A percentile compares a stretch with the other conserved stretches of the same genome.
Conservation (phyloP, 2,329 filamentous ascomycete genomes). For the Ramichloridium luteum region DNA sequence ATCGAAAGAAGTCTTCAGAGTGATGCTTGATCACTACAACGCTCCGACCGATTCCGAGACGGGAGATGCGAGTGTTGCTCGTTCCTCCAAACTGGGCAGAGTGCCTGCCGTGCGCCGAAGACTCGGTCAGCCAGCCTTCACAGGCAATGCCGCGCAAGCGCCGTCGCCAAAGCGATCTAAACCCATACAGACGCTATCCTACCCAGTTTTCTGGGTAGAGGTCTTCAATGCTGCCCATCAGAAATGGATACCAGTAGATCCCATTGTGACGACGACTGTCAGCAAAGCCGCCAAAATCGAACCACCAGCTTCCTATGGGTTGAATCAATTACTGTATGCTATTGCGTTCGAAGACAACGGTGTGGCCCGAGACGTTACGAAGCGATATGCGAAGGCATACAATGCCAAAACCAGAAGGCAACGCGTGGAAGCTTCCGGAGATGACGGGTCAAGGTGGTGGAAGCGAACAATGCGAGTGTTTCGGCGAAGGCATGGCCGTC, state of each 20-base stretch:
- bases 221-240: constrained; percentile 74
- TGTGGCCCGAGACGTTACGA: constrained; percentile 70
- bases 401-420: constrained; percentile 77
- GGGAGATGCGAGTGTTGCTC: constrained; percentile 15
- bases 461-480: constrained; percentile 36
- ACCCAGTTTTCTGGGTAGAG: constrained; percentile 91
- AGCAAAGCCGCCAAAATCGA: constrained; percentile 68
- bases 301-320: constrained; percentile 63
- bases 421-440: constrained; percentile 56
- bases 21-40: constrained; percentile 15
- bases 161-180: constrained; percentile 23
- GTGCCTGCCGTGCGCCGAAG: constrained; percentile 21
- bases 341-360: constrained; percentile 75
- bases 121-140: constrained; percentile 22
- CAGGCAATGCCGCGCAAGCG: constrained; percentile 4
- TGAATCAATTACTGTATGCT: constrained; percentile 71
- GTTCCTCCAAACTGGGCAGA: constrained; percentile 14
- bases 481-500: constrained; percentile 15
- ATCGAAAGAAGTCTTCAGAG: constrained; percentile 25
- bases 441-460: constrained; percentile 46
- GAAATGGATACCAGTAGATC: constrained; percentile 84
- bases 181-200: constrained; percentile 54
- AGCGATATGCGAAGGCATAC: constrained; percentile 75
- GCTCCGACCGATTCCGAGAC: constrained; percentile 7
- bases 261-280: constrained; percentile 67